These are phyloP conservation scores for Peronospora destructor DNA, from an alignment of 352 stramenopile genomes.

Conservation along the genomic window DNA sequence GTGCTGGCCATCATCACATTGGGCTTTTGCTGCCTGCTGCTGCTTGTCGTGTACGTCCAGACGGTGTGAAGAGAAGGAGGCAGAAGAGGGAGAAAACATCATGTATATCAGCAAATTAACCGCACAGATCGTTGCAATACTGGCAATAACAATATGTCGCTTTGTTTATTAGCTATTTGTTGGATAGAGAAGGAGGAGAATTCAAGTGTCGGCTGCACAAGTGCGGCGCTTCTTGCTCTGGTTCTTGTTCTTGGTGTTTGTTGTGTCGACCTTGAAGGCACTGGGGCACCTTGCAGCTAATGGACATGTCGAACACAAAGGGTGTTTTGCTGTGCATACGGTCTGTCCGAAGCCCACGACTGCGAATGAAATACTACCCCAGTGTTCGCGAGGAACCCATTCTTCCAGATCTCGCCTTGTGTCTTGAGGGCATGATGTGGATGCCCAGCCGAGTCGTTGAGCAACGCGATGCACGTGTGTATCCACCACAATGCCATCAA, in stretches of 20 bases:
- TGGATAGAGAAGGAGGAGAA: not conserved
- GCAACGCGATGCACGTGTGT: slow-evolving; percentile 71
- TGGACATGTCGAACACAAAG: slow-evolving; percentile 51
- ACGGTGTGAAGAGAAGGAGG: slow-evolving; percentile 7
- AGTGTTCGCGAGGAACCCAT: slow-evolving; percentile 57
- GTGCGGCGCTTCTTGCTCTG: slow-evolving; percentile 12
- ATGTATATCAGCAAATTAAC: slow-evolving; percentile 16
- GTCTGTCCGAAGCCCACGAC: slow-evolving; percentile 75
- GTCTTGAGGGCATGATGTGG: slow-evolving; percentile 25
- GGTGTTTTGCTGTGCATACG: slow-evolving; percentile 46
- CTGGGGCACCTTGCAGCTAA: slow-evolving; percentile 50
- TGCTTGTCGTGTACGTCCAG: slow-evolving; percentile 32
- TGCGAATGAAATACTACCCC: slow-evolving; percentile 48
- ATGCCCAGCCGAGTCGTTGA: slow-evolving; percentile 53
- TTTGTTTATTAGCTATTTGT: slow-evolving; percentile 5
- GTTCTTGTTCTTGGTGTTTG: slow-evolving; percentile 2
- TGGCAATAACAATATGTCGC: slow-evolving; percentile 12
- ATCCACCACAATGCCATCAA: slow-evolving; percentile 71
- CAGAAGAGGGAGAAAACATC: slow-evolving; percentile 1
- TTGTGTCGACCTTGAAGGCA: slow-evolving; percentile 24
- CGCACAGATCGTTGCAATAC: not conserved
- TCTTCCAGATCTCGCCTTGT: slow-evolving; percentile 49
- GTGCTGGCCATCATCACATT: slow-evolving; percentile 30
- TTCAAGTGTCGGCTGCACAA: not conserved
- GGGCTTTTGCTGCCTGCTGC: slow-evolving; percentile 26